Evolutionary conservation across 495 filamentous ascomycete genomes (phyloP), one percentile per base, ranked within the genome.

Genomic region (Penicillium antarcticum): DNA sequence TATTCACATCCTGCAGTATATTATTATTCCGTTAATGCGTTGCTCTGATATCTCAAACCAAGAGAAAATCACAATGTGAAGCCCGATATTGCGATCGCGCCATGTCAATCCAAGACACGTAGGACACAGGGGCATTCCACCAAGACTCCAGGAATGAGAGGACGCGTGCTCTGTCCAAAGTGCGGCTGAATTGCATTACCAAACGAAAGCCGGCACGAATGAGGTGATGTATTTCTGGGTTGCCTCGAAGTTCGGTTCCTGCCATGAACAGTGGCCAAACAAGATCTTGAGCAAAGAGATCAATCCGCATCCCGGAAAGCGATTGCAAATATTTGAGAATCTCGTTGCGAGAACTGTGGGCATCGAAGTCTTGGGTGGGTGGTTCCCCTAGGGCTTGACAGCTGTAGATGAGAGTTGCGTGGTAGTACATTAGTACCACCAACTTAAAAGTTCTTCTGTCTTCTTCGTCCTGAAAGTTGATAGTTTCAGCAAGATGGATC

Each of bases 191-290:
- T 2, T 52, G 52, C 56, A 59, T 59, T 1, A 59, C 56, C 34
- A 43, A 46, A 5, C 14, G 36, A 21, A 59, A 48, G 4, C 26
- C 38, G 24, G 31, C 38, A 18, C 45, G 35, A 5, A 59, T 55
- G 36, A 52, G 16, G 24, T 32, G 39, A 17, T 59, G 63, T 1
- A 45, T 38, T 3, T 17, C 32, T 5, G 24, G 43, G 14, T 41
- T 18, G 2, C 40, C 57, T 18, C 52, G 35, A n/a, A 56, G 49
- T 49, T 61, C 60, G 2, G 63, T 59, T n/a, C 63, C 63, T 1
- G 57, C 55, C 17, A 62, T 53, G 24, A 66, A 63, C 4, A 66
- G 49, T 12, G 63, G 63, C 63, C 63, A 66, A 14, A 63, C 57
- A 7, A 66, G 49, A 44, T 66, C 53, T 16, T 66, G 60, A 1